These are phyloP conservation scores for Lyophyllum semitale DNA, from an alignment of 768 basidiomycete species.

Conservation along the genomic window DNA sequence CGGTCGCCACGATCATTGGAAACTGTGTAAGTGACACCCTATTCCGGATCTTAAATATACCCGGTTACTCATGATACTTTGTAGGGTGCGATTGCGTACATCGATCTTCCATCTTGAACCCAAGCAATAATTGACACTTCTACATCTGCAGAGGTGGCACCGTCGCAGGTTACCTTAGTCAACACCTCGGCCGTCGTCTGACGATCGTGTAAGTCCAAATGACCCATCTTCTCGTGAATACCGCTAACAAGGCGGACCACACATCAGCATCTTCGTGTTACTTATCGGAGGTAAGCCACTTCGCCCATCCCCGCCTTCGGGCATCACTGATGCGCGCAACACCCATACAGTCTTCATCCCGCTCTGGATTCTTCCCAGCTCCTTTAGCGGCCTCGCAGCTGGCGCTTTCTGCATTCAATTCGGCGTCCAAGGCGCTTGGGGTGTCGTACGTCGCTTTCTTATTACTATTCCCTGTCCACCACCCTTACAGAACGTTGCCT, in stretches of 20 bases:
- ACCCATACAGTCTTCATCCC: slow-evolving; percentile 53
- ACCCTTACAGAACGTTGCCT: slow-evolving; percentile 43
- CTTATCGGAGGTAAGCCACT: slow-evolving; percentile 45
- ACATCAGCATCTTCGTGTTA: slow-evolving; percentile 51
- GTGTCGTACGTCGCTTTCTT: slow-evolving; percentile 56
- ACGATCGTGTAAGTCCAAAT: slow-evolving; percentile 17
- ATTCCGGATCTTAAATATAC: neutral
- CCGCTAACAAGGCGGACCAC: neutral
- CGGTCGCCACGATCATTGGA: slow-evolving; percentile 67
- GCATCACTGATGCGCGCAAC: neutral
- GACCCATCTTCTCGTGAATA: neutral
- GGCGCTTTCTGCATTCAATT: slow-evolving; percentile 88
- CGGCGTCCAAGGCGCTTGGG: slow-evolving; percentile 91
- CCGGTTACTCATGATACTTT: neutral
- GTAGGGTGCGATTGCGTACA: slow-evolving; percentile 14
- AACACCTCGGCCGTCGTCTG: slow-evolving; percentile 11
- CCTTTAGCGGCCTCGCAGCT: slow-evolving; percentile 70
- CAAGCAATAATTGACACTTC: neutral
- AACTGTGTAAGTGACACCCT: slow-evolving; percentile 35
- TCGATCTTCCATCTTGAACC: neutral
- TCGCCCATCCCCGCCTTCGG: too few species aligned
- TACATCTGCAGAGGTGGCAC: slow-evolving; percentile 4
- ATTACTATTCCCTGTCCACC: slow-evolving; percentile 33
- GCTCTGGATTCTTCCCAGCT: slow-evolving; percentile 79
- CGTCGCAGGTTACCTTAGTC: slow-evolving; percentile 9